Evolutionary conservation across 1,139 yeast species (phyloP).

Genomic region (Kluyveromyces marxianus): DNA sequence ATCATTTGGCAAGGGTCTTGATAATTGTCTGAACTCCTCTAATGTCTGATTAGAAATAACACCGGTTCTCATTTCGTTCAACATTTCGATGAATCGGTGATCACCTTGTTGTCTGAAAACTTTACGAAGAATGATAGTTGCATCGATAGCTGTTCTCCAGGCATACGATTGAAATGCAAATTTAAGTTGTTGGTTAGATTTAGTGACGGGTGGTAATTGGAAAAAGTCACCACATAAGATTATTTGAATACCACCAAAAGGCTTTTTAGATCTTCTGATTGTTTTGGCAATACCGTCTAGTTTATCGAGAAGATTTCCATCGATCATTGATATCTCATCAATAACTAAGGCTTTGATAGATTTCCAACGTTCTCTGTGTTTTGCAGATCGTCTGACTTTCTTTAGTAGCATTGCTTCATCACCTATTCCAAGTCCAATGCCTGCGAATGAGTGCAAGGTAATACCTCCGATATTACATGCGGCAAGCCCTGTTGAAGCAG

Average conservation of each 20-base stretch:
- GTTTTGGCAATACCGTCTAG: constrained; percentile 56
- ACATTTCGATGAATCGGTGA: constrained; percentile 66
- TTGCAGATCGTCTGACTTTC: constrained; percentile 49
- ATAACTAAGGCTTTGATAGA: constrained; percentile 57
- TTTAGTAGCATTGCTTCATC: constrained; percentile 38
- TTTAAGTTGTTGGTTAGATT: constrained; percentile 27
- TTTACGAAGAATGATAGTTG: constrained; percentile 62
- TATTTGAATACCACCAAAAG: constrained; percentile 87
- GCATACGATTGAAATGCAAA: constrained; percentile 75
- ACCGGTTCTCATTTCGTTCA: constrained; percentile 82
- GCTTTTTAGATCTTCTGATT: constrained; percentile 42
- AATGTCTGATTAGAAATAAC: constrained; percentile 48
- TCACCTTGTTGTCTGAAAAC: constrained; percentile 93
- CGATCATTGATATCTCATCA: constrained; percentile 89
- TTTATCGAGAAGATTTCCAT: constrained; percentile 65
- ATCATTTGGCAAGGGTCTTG: constrained; percentile 48
- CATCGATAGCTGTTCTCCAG: constrained; percentile 62
- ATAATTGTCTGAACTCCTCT: constrained; percentile 45
- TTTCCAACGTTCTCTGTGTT: constrained; percentile 55
- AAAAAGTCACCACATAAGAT: constrained; percentile 86
- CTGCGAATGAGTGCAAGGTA: constrained; percentile 80
- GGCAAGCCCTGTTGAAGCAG: constrained; percentile 90
- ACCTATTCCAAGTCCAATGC: constrained; percentile 69
- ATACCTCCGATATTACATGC: constrained; percentile 88
- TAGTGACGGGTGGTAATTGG: constrained; percentile 79